phyloP scores from a whole-genome alignment of 148 eudicot species.

The Amaranthus hypochondriacus region DNA sequence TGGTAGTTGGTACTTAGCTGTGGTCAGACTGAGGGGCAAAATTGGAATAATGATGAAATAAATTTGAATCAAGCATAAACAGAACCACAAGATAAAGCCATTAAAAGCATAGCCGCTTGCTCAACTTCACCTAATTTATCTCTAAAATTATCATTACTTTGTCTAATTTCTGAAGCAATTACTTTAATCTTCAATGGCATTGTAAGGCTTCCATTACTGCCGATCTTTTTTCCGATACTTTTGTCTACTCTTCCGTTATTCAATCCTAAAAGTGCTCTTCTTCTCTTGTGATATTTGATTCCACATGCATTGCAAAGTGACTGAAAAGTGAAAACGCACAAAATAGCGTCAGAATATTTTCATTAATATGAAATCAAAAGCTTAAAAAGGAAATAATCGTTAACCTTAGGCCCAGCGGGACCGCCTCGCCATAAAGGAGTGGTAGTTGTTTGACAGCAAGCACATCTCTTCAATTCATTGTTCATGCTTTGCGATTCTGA shows the following conservation, averaged over 20 bases:
- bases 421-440: conserved; percentile 81
- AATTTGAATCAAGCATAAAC: conserved; percentile 36
- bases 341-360: neutral
- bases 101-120: conserved; percentile 60
- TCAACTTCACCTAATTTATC: conserved; percentile 62
- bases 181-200: conserved; percentile 28
- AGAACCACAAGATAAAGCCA: conserved; percentile 77
- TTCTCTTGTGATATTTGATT: conserved; percentile 61
- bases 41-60: conserved; percentile 10
- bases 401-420: conserved; percentile 66
- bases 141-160: conserved; percentile 7
- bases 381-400: neutral
- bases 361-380: neutral
- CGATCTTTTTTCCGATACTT: conserved; percentile 25
- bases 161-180: neutral
- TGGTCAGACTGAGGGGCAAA: conserved; percentile 19
- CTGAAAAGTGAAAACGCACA: conserved; percentile 22
- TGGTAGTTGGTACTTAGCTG: neutral
- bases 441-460: conserved; percentile 48
- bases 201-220: neutral
- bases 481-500: conserved; percentile 20
- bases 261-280: conserved; percentile 57
- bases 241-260: conserved; percentile 29
- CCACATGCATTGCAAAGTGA: conserved; percentile 84
- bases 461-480: conserved; percentile 28